Conservation (phyloP, 257 asterid species). For the Plantago ovata region DNA sequence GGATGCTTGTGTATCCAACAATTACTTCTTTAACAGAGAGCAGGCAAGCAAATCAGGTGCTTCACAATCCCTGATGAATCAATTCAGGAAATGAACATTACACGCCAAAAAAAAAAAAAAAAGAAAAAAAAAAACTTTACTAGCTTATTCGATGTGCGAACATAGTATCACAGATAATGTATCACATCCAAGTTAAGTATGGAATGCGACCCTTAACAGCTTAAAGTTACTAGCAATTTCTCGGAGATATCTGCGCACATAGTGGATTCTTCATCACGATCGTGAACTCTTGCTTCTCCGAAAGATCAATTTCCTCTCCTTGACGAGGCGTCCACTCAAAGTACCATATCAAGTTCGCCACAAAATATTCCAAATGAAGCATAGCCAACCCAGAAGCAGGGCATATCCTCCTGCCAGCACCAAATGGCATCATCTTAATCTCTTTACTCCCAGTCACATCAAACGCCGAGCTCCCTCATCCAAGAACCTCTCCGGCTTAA, state of each 20-base stretch:
- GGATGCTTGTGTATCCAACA: too few relatives aligned
- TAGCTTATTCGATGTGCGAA: too few relatives aligned
- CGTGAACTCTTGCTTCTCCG: not conserved
- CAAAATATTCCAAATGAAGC: slow-evolving; percentile 33
- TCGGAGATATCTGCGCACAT: not conserved
- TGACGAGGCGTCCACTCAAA: not conserved
- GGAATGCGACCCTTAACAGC: not conserved
- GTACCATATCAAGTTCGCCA: not conserved
- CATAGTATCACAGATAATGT: too few relatives aligned
- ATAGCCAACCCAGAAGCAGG: slow-evolving; percentile 48
- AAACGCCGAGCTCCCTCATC: not conserved
- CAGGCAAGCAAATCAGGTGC: too few relatives aligned
- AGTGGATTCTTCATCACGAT: not conserved
- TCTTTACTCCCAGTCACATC: slow-evolving; percentile 50
- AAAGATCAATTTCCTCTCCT: not conserved
- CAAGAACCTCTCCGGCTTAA: slow-evolving; percentile 45
- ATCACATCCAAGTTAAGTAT: not conserved
- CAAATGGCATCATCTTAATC: slow-evolving; percentile 83
- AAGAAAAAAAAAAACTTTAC: too few relatives aligned
- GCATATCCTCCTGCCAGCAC: slow-evolving; percentile 63
- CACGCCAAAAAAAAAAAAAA: too few relatives aligned
- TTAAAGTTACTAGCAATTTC: not conserved
- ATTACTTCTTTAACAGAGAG: too few relatives aligned
- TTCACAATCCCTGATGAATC: too few relatives aligned
- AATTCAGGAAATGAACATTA: too few relatives aligned